Percentiles rank a stretch among this genome's conserved stretches.
These are phyloP conservation scores for Diplosphaera chodatii DNA, from an alignment of 139 green algal species.

Conservation along the genomic window DNA sequence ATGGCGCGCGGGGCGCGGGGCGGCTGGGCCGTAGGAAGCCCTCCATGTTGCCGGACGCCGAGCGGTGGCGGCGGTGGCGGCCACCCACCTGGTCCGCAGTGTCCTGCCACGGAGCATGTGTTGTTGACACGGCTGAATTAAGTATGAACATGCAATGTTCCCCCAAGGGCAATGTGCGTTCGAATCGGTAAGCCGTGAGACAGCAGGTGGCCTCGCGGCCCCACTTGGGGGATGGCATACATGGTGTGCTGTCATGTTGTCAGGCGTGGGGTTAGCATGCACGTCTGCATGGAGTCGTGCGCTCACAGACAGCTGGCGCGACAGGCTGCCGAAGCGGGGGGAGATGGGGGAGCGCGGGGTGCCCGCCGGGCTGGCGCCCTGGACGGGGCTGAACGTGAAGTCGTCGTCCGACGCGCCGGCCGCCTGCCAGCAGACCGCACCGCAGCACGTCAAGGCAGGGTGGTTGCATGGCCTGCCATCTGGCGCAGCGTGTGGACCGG, in stretches of 20 bases:
- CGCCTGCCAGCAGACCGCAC: background rate
- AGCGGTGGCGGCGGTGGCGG: background rate
- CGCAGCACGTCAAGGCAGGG: background rate
- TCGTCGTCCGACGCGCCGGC: background rate
- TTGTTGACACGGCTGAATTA: too few species aligned
- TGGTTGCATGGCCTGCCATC: too few species aligned
- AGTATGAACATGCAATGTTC: too few species aligned
- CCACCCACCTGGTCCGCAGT: background rate
- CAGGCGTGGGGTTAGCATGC: too few species aligned
- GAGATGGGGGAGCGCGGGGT: background rate
- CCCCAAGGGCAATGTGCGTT: too few species aligned
- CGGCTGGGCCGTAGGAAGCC: background rate
- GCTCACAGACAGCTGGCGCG: background rate
- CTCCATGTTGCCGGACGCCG: background rate
- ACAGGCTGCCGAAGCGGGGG: background rate
- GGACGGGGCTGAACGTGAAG: background rate
- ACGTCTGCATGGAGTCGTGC: background rate
- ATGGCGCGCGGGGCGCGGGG: background rate
- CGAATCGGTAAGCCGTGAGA: too few species aligned
- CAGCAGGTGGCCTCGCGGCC: too few species aligned
- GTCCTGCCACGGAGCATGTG: background rate
- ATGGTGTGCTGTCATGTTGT: too few species aligned
- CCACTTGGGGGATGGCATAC: too few species aligned
- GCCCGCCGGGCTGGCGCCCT: background rate
- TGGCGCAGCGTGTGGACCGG: too few species aligned